Base-by-base conservation (phyloP, 1,284 basidiomycete species). In the Hemileia vastatrix region DNA sequence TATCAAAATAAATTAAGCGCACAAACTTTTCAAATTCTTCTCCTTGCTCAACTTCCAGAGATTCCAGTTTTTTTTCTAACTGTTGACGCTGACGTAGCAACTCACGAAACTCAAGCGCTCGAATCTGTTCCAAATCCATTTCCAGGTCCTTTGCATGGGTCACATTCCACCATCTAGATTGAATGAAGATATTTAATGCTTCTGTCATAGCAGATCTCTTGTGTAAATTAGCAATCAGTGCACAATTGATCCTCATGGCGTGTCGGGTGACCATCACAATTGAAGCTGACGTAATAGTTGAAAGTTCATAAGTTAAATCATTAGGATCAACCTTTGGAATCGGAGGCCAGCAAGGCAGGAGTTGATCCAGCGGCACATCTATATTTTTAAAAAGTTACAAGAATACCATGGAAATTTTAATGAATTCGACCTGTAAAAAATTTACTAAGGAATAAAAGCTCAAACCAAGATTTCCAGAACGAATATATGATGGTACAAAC, bases 81-180 rank as follows among this genome's bases (percentile, higher is more conserved):
- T 76, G 77, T 52, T 86, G 80, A 61, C 93, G 80, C 32, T 79
- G 73, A 50, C 83, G 81, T 51, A 96, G 73, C 21, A 81, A 78
- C 67, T 97, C 94, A 75, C 96, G 90, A 76, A 98, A 95, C 65
- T 98, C 93, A 15, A 99, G 77, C n/a, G 84, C 80, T 48, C 86
- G 83, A 69, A 92, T 80, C 57, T 87, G 97, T 64, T 91, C 90
- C 0, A 72, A 73, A 59, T 79, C 77, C 2, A 59, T 52, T 19
- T 65, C 44, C 23, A 47, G 27, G 4, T 48, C 45, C 19, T 64
- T 57, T n/a, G 47, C 40, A 2, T 57, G 21, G 72, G 11, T 83
- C 77, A 1, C 65, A 73, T 54, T 81, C 78, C n/a, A 92, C 76
- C 2, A 72, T 69, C 4, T 57, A 23, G 21, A 47, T 47, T 49